Evolutionary conservation across 306 rosid species (phyloP).

Genomic region (Quercus robur): DNA sequence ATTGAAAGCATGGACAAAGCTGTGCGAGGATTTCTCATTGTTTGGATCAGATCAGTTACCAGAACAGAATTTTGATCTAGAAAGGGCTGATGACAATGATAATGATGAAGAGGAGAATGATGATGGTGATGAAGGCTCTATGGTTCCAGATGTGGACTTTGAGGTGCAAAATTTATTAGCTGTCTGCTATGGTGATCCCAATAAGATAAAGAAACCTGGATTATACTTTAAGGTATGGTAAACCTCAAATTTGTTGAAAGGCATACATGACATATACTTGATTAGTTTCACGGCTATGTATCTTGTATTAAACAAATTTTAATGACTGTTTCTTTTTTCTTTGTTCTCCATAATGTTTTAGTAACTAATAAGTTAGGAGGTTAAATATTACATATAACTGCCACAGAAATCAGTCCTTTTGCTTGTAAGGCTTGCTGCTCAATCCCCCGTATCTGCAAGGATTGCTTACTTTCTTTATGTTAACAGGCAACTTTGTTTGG

Average conservation of each 20-base stretch:
- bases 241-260: background rate
- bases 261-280: too few relatives aligned
- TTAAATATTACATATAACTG: too few relatives aligned
- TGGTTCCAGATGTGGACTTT: conserved; percentile 28
- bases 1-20: conserved; percentile 37
- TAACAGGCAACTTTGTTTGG: background rate
- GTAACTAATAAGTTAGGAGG: too few relatives aligned
- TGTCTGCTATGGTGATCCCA: conserved; percentile 43
- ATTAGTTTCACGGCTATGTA: too few relatives aligned
- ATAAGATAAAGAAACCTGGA: conserved; percentile 21
- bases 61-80: background rate
- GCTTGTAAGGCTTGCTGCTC: too few relatives aligned
- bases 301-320: too few relatives aligned
- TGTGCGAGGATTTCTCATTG: conserved; percentile 21
- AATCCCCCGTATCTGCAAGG: too few relatives aligned
- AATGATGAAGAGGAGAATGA: background rate
- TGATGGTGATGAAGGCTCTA: background rate
- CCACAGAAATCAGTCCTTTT: too few relatives aligned
- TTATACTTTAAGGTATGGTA: conserved; percentile 37
- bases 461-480: too few relatives aligned
- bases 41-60: conserved; percentile 8
- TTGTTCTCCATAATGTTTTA: too few relatives aligned
- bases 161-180: conserved; percentile 40
- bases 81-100: background rate
- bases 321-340: too few relatives aligned